Conservation (phyloP, 305 asterid species). For the Withania somnifera region DNA sequence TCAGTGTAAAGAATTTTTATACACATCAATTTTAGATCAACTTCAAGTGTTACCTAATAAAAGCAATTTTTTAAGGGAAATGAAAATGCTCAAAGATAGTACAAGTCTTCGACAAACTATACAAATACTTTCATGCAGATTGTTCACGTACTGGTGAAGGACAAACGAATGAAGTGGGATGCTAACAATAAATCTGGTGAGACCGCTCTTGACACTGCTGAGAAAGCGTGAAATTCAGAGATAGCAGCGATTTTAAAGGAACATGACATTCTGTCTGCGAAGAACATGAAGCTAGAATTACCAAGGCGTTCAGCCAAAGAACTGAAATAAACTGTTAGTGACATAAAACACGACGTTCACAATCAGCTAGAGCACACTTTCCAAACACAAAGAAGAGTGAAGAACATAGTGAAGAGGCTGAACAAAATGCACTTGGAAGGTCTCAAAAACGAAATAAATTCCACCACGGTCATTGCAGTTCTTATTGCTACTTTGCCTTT, state of each 20-base stretch:
- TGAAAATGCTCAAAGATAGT: background rate
- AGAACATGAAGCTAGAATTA: slow-evolving; percentile 23
- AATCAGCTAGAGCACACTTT: slow-evolving; percentile 66
- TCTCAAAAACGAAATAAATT: slow-evolving; percentile 70
- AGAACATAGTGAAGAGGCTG: slow-evolving; percentile 53
- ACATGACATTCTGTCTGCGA: slow-evolving; percentile 35
- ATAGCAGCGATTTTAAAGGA: slow-evolving; percentile 33
- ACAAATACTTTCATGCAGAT: slow-evolving; percentile 26
- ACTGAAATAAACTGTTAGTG: slow-evolving; percentile 70
- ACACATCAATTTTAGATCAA: background rate
- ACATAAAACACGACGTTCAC: slow-evolving; percentile 70
- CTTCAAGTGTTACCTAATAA: background rate
- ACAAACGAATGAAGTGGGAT: slow-evolving; percentile 36
- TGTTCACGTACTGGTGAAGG: slow-evolving; percentile 35
- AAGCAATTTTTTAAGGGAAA: background rate
- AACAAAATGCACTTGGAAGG: slow-evolving; percentile 70
- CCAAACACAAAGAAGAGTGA: slow-evolving; percentile 47
- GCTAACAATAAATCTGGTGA: slow-evolving; percentile 62
- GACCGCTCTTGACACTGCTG: slow-evolving; percentile 63
- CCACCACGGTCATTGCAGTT: slow-evolving; percentile 71
- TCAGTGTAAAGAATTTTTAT: background rate
- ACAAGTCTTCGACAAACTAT: background rate
- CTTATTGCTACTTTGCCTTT: slow-evolving; percentile 70
- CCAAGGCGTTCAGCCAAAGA: slow-evolving; percentile 33
- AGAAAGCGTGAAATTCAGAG: slow-evolving; percentile 34